phyloP scores from a whole-genome alignment of 2,329 filamentous ascomycete genomes.

The Lasiodiplodia hormozganensis region DNA sequence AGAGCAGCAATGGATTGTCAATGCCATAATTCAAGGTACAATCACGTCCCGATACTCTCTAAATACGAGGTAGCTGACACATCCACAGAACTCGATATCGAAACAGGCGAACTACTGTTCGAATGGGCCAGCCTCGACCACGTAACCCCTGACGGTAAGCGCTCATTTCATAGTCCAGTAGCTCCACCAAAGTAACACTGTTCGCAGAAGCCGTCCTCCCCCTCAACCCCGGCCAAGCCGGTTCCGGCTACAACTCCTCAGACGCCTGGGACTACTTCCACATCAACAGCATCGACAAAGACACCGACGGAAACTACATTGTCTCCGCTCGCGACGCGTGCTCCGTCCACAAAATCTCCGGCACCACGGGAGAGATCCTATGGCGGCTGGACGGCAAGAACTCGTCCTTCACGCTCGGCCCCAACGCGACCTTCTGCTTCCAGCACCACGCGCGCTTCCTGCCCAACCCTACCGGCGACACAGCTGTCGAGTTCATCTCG shows the following conservation, averaged over 20 bases:
- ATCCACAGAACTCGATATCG: constrained; percentile 53
- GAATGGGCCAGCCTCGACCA: constrained; percentile 49
- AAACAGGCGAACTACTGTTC: constrained; percentile 48
- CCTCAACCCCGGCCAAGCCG: constrained; percentile 33
- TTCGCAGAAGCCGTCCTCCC: constrained; percentile 39
- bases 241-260: constrained; percentile 39
- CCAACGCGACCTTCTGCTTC: constrained; percentile 37
- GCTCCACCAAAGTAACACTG: neutral
- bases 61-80: constrained; percentile 34
- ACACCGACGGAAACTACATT: constrained; percentile 36
- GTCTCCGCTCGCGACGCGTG: constrained; percentile 34
- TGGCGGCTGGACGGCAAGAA: constrained; percentile 59
- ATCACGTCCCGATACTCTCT: neutral
- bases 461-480: constrained; percentile 28
- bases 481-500: constrained; percentile 35
- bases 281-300: constrained; percentile 47
- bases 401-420: constrained; percentile 49
- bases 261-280: constrained; percentile 51
- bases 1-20: constrained; percentile 63
- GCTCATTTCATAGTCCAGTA: neutral
- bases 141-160: constrained; percentile 38
- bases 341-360: constrained; percentile 34
- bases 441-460: constrained; percentile 60
- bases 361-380: constrained; percentile 52
- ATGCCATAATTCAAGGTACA: constrained; percentile 61